phyloP scores from a whole-genome alignment of 2,329 filamentous ascomycete species.

The Fusarium avenaceum region DNA sequence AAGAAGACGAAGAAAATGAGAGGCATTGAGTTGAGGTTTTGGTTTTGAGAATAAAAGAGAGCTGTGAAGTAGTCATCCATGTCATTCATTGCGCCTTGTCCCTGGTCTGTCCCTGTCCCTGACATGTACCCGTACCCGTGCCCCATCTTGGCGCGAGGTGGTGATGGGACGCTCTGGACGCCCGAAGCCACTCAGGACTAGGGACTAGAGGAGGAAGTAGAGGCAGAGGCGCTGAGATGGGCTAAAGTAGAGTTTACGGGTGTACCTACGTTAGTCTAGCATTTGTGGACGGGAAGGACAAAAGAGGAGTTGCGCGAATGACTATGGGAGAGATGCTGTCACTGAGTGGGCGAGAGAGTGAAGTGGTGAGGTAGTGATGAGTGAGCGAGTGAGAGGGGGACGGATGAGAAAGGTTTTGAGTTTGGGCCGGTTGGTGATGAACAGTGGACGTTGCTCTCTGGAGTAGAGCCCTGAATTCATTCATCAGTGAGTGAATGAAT shows the following conservation, averaged over 20 bases:
- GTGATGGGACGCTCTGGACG: constrained; percentile 33
- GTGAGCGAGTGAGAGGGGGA: not conserved
- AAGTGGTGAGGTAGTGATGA: no score
- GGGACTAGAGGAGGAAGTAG: not conserved
- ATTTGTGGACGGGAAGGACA: constrained; percentile 27
- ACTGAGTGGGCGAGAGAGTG: no score
- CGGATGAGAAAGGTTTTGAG: constrained; percentile 27
- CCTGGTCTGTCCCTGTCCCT: not conserved
- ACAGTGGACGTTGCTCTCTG: constrained; percentile 21
- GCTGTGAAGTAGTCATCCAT: no score
- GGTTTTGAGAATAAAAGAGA: not conserved
- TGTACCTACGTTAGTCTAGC: constrained; percentile 43
- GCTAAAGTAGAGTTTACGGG: constrained; percentile 40
- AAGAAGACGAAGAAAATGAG: not conserved
- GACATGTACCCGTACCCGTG: not conserved
- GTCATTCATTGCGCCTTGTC: no score
- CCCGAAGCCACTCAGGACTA: constrained; percentile 33
- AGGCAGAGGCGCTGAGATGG: constrained; percentile 32
- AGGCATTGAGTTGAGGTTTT: not conserved
- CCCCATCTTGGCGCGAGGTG: constrained; percentile 11
- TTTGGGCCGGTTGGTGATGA: constrained; percentile 25
- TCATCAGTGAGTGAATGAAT: constrained; percentile 8
- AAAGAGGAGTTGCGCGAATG: not conserved
- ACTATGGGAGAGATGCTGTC: no score
- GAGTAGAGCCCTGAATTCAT: not conserved